Percentiles rank a stretch among this genome's conserved stretches.
Conservation (phyloP, 768 basidiomycete species). For the Leccinellum luteum region DNA sequence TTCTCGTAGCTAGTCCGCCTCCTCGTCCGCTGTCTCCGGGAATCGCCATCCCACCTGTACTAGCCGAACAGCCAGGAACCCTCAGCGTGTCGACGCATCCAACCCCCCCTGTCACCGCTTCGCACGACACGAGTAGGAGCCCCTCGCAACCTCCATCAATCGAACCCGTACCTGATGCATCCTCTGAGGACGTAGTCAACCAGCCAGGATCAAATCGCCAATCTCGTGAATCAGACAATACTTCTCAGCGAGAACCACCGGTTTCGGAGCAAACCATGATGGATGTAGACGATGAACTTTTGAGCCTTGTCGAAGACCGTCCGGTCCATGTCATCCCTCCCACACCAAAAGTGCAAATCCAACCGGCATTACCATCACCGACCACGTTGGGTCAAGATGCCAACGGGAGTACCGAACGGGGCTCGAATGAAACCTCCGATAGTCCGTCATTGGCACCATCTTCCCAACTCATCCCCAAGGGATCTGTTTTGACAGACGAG, state of each 20-base stretch:
- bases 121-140: constrained; percentile 7
- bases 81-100: not conserved
- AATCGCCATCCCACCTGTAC: not conserved
- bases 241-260: constrained; percentile 1
- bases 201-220: constrained; percentile 5
- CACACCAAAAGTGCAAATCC: not conserved
- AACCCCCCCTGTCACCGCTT: not conserved
- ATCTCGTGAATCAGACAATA: constrained; percentile 8
- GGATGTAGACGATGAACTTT: constrained; percentile 60
- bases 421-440: constrained; percentile 2
- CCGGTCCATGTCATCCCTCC: constrained; percentile 5
- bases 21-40: constrained; percentile 4
- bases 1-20: not conserved
- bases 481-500: constrained; percentile 14
- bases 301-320: constrained; percentile 64
- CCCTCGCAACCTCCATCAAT: constrained; percentile 15
- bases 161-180: not conserved
- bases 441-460: not conserved
- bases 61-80: not conserved
- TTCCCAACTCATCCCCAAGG: constrained; percentile 9
- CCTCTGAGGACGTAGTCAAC: not conserved
- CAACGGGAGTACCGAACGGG: not conserved
- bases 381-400: not conserved
- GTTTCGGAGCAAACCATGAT: constrained; percentile 31
- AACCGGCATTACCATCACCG: not conserved